A percentile compares a stretch with the other conserved stretches of the same genome.
Conservation (phyloP, 495 filamentous ascomycete species). For the Hyaloscypha finlandica region DNA sequence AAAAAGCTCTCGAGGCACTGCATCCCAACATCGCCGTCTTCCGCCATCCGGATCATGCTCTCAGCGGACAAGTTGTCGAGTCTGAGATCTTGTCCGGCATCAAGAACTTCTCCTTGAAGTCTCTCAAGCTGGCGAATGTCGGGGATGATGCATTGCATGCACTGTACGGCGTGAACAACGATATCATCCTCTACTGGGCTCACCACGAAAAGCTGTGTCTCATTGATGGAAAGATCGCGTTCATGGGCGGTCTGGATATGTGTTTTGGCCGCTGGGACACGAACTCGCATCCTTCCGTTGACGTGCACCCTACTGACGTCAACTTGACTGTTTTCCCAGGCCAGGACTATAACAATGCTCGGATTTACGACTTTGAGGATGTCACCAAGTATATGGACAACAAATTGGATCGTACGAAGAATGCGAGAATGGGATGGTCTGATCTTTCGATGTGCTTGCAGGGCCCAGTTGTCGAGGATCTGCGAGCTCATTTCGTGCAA, state of each 20-base stretch:
- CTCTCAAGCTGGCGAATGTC: conserved; percentile 51
- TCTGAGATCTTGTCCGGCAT: conserved; percentile 39
- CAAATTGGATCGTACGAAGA: conserved; percentile 77
- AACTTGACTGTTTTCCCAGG: conserved; percentile 79
- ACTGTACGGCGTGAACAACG: conserved; percentile 74
- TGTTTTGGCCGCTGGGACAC: conserved; percentile 67
- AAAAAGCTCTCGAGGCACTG: conserved; percentile 66
- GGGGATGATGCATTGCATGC: conserved; percentile 68
- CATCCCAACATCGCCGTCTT: conserved; percentile 92
- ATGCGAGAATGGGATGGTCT: conserved; percentile 91
- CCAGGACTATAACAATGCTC: conserved; percentile 93
- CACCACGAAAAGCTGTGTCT: conserved; percentile 94
- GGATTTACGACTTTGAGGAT: conserved; percentile 84
- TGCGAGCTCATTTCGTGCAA: conserved; percentile 78
- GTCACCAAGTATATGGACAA: conserved; percentile 85
- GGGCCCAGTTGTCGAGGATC: conserved; percentile 78
- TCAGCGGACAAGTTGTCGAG: conserved; percentile 61
- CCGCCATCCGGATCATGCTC: conserved; percentile 87
- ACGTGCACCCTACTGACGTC: conserved; percentile 71
- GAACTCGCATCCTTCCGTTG: conserved; percentile 76
- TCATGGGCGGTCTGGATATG: conserved; percentile 85
- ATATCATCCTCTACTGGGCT: conserved; percentile 89
- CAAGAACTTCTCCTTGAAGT: conserved; percentile 48
- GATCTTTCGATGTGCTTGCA: conserved; percentile 81
- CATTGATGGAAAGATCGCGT: conserved; percentile 76